Evolutionary conservation across 2,329 filamentous ascomycete species (phyloP).

Genomic region (Zopfia rhizophila): DNA sequence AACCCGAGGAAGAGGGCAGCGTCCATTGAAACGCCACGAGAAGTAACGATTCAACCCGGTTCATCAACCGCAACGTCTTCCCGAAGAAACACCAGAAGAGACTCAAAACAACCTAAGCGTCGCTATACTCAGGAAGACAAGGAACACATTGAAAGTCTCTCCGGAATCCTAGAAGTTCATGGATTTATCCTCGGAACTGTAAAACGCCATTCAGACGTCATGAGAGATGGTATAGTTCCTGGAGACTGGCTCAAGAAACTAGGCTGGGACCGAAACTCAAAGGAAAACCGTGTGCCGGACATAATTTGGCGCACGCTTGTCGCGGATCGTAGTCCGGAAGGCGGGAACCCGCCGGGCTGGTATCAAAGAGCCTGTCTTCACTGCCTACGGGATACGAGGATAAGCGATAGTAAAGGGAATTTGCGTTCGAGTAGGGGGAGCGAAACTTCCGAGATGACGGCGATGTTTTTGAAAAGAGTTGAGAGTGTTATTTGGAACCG

Average conservation of each 20-base stretch:
- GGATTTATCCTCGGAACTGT: conserved; percentile 9
- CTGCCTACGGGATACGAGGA: conserved; percentile 8
- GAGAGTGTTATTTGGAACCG: conserved; percentile 16
- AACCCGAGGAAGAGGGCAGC: no score
- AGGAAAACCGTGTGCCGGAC: conserved; percentile 2
- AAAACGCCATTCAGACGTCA: conserved; percentile 3
- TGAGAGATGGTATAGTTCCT: conserved; percentile 7
- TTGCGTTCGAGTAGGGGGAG: background rate
- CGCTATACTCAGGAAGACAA: no score
- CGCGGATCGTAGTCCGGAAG: conserved; percentile 23
- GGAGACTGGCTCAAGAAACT: conserved; percentile 1
- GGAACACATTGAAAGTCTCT: background rate
- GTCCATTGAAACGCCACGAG: no score
- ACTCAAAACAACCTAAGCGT: no score
- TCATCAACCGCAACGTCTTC: no score
- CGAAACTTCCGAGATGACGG: background rate
- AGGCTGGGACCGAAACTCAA: background rate
- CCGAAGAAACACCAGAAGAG: no score
- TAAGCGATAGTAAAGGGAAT: background rate
- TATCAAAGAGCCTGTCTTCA: conserved; percentile 21
- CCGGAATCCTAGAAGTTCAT: background rate
- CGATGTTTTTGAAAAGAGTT: conserved; percentile 9
- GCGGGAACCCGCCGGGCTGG: conserved; percentile 18
- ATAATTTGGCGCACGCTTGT: conserved; percentile 25
- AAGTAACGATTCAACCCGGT: no score